Conservation (phyloP, 306 rosid genomes). For the Cucurbita ficifolia region DNA sequence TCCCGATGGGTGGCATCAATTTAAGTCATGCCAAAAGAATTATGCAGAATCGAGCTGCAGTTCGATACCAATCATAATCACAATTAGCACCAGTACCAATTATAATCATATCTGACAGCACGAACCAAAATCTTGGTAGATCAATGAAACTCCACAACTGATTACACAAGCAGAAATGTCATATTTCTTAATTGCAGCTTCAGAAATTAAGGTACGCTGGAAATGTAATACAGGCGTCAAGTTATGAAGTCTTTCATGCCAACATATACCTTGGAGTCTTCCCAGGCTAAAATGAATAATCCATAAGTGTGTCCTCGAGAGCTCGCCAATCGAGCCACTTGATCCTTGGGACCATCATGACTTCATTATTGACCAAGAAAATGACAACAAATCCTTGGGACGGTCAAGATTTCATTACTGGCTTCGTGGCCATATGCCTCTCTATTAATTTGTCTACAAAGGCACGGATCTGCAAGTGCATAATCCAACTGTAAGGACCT, state of each 20-base stretch:
- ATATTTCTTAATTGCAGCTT: background rate
- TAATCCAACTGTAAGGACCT: slow-evolving; percentile 14
- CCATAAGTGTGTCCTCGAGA: background rate
- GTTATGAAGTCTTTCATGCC: background rate
- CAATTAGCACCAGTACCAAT: background rate
- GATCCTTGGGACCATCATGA: background rate
- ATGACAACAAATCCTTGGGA: slow-evolving; percentile 1
- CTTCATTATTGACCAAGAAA: background rate
- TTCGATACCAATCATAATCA: background rate
- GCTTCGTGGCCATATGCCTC: slow-evolving; percentile 57
- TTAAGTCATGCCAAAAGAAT: background rate
- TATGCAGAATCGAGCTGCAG: background rate
- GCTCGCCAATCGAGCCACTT: background rate
- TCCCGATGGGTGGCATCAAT: background rate
- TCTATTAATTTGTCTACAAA: slow-evolving; percentile 86
- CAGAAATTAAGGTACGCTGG: slow-evolving; percentile 1
- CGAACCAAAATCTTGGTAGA: background rate
- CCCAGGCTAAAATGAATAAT: background rate
- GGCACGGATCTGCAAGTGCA: slow-evolving; percentile 64
- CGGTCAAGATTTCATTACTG: slow-evolving; percentile 35
- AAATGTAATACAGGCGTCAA: background rate
- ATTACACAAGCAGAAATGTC: background rate
- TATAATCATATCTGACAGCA: slow-evolving; percentile 1
- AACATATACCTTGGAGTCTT: background rate
- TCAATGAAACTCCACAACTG: background rate